A percentile compares a stretch with the other conserved stretches of the same genome.
These are phyloP conservation scores for Omphalotus olearius DNA, from an alignment of 1,284 basidiomycete species.

Conservation along the genomic window DNA sequence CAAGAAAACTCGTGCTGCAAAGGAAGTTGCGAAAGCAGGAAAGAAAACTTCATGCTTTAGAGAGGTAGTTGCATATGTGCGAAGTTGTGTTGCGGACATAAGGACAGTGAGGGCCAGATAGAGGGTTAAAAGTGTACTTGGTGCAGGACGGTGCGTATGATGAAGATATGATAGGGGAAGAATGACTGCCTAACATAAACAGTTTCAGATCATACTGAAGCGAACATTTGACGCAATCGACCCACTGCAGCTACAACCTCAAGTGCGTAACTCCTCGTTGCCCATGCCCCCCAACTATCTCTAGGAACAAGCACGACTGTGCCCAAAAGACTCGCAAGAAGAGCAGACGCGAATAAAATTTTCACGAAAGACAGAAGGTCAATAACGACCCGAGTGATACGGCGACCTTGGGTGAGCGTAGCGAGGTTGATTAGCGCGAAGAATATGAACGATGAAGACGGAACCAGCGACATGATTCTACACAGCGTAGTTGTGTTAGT, in stretches of 20 bases:
- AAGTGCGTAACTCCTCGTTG: constrained; percentile 7
- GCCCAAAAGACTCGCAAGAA: constrained; percentile 1
- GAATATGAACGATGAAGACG: background rate
- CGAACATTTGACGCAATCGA: background rate
- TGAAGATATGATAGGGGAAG: constrained; percentile 12
- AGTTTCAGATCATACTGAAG: background rate
- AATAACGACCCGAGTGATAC: constrained; percentile 5
- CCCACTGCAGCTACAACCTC: constrained; percentile 4
- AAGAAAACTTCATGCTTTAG: constrained; percentile 3
- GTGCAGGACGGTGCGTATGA: constrained; percentile 9
- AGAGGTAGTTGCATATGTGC: constrained; percentile 4
- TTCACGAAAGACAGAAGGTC: constrained; percentile 10
- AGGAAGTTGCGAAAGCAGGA: constrained; percentile 3
- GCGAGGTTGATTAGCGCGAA: background rate
- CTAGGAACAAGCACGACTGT: constrained; percentile 8
- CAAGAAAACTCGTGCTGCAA: constrained; percentile 4
- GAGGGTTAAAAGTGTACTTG: constrained; percentile 7
- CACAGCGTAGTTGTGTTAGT: background rate
- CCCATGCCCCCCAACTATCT: constrained; percentile 12
- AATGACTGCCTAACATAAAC: background rate
- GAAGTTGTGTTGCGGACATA: constrained; percentile 13
- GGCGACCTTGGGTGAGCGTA: background rate
- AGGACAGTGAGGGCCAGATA: constrained; percentile 5
- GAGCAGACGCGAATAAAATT: background rate
- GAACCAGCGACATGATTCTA: constrained; percentile 8